Evolutionary conservation across 306 rosid species (phyloP), one percentile per base, ranked within the genome.

Genomic region (Canavalia gladiata): DNA sequence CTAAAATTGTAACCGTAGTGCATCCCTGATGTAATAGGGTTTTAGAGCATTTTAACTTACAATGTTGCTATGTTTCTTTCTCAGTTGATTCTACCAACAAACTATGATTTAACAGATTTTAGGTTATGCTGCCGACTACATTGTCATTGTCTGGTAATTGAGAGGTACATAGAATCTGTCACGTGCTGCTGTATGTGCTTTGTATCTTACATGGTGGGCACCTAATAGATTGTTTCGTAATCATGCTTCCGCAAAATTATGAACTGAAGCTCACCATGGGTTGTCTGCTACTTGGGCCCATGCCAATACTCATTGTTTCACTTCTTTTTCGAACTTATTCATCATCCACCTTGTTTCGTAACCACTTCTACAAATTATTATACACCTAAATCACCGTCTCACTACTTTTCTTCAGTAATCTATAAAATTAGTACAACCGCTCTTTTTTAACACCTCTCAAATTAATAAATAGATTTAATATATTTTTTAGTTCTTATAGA

Each of bases 1-100:
- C 85, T 75, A 50, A 18, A 56, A 79, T 84, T 82, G 87, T 86
- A 68, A 78, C 64, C 8, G 31, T 60, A 82, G 78, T 78, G 78
- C 34, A 73, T 54, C 58, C 83, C 58, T 52, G 60, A 73, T 87
- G 83, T 81, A 72, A 74, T 68, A 87, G 83, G 83, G 42, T 81
- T 80, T 72, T 81, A 83, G 83, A 77, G 72, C 78, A 84, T 87
- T 80, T 86, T 81, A 77, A 83, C 85, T 60, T 75, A 3, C 29
- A 46, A 68, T 68, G 87, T 81, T 86, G 86, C 55, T 58, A 34
- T 68, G 76, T 63, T 80, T 59, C 76, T 29, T 46, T 78, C 59
- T 76, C 55, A 2, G 68, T 76, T 35, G 34, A 76, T 76, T 70
- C 65, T 72, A 28, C 83, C 81, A 80, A 76, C 83, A 76, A 60